These are phyloP conservation scores for Alnus glutinosa DNA, from an alignment of 306 rosid species.

Conservation along the genomic window DNA sequence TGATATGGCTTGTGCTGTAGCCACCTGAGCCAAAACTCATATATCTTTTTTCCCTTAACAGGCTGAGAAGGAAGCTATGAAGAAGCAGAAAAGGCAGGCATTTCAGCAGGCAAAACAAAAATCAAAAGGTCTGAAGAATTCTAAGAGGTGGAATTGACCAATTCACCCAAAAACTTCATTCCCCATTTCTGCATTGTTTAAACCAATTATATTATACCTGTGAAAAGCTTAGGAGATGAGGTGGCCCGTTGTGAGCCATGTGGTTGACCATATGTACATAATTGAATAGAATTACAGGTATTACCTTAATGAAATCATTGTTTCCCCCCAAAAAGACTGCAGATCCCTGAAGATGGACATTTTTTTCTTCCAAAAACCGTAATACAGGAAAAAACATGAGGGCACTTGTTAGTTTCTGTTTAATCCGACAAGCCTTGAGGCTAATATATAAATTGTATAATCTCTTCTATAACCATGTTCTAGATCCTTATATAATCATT, in stretches of 20 bases:
- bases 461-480: not conserved
- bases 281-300: conserved; percentile 37
- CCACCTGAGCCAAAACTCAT: conserved; percentile 6
- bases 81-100: conserved; percentile 85
- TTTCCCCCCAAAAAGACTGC: not conserved
- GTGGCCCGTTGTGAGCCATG: conserved; percentile 38
- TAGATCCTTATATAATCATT: not conserved
- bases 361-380: no score
- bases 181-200: conserved; percentile 4
- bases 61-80: conserved; percentile 96
- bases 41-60: conserved; percentile 22
- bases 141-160: conserved; percentile 88
- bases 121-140: conserved; percentile 73
- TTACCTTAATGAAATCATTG: not conserved
- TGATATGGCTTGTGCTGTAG: not conserved
- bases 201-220: conserved; percentile 24
- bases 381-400: no score
- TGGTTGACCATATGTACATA: conserved; percentile 49
- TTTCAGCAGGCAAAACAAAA: conserved; percentile 92
- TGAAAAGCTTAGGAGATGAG: conserved; percentile 29
- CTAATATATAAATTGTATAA: not conserved
- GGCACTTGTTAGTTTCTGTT: no score
- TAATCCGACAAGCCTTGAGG: not conserved
- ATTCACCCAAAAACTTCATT: conserved; percentile 12
- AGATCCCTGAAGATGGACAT: not conserved